Evolutionary conservation across 1,139 yeast genomes (phyloP).

Genomic region (Meyerozyma sp.): DNA sequence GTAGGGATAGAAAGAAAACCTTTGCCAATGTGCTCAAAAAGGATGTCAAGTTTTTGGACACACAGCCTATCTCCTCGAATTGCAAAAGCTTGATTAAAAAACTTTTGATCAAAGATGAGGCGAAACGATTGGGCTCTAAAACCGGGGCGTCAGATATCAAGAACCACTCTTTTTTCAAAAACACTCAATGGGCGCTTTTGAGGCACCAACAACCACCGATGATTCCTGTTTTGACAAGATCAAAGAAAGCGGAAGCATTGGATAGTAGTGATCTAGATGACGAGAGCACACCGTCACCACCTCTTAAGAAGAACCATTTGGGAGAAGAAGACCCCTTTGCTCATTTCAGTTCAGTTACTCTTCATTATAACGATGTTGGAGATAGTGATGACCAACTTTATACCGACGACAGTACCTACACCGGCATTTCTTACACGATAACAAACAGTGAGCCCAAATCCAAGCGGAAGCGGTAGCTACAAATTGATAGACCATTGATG

Average conservation of each 20-base stretch:
- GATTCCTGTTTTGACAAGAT: constrained; percentile 77
- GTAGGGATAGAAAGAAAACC: constrained; percentile 79
- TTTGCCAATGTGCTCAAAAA: constrained; percentile 81
- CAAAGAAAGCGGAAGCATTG: constrained; percentile 23
- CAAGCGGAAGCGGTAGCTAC: not conserved
- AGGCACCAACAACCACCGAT: constrained; percentile 93
- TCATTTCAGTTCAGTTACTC: constrained; percentile 81
- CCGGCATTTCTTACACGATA: constrained; percentile 64
- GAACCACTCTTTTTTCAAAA: constrained; percentile 84
- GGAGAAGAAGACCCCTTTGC: constrained; percentile 66
- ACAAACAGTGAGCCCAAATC: constrained; percentile 21
- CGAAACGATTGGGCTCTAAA: constrained; percentile 80
- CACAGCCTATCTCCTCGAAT: constrained; percentile 53
- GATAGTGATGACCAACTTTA: constrained; percentile 29
- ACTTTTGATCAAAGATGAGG: constrained; percentile 81
- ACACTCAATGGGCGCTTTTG: constrained; percentile 89
- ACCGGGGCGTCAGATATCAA: constrained; percentile 95
- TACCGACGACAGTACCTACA: constrained; percentile 47
- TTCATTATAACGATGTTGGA: constrained; percentile 64
- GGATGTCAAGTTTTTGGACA: constrained; percentile 70
- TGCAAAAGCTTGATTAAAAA: constrained; percentile 80
- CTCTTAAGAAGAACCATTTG: constrained; percentile 7
- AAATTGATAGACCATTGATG: not conserved
- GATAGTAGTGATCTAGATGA: constrained; percentile 21
- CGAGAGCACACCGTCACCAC: constrained; percentile 3